Conservation (phyloP, 108 stramenopile species). For the Cyclostephanos invisitatus region DNA sequence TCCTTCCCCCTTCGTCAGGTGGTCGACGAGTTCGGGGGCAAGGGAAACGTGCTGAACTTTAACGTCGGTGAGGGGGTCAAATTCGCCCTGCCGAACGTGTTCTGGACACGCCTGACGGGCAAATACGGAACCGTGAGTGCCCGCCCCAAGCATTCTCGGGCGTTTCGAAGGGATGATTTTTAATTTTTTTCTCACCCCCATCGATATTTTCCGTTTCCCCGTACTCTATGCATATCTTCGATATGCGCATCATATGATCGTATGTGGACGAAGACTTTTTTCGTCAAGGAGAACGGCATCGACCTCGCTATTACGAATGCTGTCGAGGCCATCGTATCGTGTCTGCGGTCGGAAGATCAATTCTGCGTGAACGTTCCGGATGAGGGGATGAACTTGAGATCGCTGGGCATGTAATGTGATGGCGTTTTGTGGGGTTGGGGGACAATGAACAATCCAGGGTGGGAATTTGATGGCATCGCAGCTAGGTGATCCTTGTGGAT, state of each 20-base stretch:
- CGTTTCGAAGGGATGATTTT: background rate
- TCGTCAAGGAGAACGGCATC: conserved; percentile 84
- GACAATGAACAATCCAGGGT: background rate
- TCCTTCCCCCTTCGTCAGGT: conserved; percentile 22
- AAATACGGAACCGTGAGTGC: conserved; percentile 78
- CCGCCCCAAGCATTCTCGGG: background rate
- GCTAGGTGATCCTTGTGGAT: background rate
- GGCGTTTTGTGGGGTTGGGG: background rate
- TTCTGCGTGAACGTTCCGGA: conserved; percentile 82
- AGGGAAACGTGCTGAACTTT: conserved; percentile 85
- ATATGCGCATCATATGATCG: no score
- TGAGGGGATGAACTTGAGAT: conserved; percentile 65
- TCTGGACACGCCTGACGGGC: conserved; percentile 79
- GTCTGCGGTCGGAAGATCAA: conserved; percentile 80
- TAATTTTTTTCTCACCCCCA: background rate
- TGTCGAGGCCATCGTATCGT: conserved; percentile 78
- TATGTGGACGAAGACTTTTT: conserved; percentile 56
- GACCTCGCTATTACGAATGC: conserved; percentile 82
- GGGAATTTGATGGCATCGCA: no score
- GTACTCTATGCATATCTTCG: no score
- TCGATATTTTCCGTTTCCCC: background rate
- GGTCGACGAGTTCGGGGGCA: conserved; percentile 86
- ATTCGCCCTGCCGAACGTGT: conserved; percentile 83
- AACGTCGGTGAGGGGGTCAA: conserved; percentile 89
- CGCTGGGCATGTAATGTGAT: conserved; percentile 57